These are phyloP conservation scores for Penicillium malachiteum DNA, from an alignment of 495 filamentous ascomycete species.

Conservation along the genomic window DNA sequence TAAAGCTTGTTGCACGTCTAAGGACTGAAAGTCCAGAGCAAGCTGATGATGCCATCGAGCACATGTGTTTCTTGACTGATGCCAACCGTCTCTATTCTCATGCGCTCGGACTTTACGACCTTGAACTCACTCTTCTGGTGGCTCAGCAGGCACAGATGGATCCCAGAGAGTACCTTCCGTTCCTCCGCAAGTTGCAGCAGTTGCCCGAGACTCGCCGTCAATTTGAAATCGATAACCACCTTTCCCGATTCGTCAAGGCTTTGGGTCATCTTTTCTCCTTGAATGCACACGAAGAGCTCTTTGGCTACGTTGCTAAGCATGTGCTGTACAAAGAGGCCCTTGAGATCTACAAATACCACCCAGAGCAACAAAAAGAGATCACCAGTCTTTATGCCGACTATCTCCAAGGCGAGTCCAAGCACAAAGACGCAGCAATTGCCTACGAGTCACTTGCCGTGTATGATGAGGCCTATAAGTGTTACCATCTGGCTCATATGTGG, in stretches of 20 bases:
- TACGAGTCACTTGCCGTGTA: conserved; percentile 84
- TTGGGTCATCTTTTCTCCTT: conserved; percentile 69
- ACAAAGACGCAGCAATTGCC: conserved; percentile 81
- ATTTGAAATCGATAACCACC: conserved; percentile 85
- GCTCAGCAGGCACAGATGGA: conserved; percentile 97
- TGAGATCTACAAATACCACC: conserved; percentile 78
- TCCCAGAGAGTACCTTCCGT: conserved; percentile 92
- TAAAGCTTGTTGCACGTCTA: conserved; percentile 72
- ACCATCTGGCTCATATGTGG: conserved; percentile 82
- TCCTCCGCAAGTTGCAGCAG: conserved; percentile 80
- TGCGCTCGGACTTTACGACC: conserved; percentile 84
- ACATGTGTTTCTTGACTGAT: conserved; percentile 95
- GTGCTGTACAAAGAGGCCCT: conserved; percentile 75
- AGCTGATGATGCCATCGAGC: conserved; percentile 83
- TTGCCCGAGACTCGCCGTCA: conserved; percentile 64
- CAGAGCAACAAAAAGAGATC: conserved; percentile 56
- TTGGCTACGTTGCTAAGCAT: conserved; percentile 73
- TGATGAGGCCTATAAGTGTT: conserved; percentile 69
- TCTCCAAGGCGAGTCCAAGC: conserved; percentile 68
- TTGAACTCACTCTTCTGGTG: conserved; percentile 84
- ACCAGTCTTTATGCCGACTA: conserved; percentile 75
- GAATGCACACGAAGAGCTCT: conserved; percentile 69
- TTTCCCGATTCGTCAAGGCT: conserved; percentile 73
- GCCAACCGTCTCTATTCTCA: conserved; percentile 90
- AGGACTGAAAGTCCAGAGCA: conserved; percentile 64